These are phyloP conservation scores for Gastrolobium villosum DNA, from an alignment of 306 rosid species.

Conservation along the genomic window DNA sequence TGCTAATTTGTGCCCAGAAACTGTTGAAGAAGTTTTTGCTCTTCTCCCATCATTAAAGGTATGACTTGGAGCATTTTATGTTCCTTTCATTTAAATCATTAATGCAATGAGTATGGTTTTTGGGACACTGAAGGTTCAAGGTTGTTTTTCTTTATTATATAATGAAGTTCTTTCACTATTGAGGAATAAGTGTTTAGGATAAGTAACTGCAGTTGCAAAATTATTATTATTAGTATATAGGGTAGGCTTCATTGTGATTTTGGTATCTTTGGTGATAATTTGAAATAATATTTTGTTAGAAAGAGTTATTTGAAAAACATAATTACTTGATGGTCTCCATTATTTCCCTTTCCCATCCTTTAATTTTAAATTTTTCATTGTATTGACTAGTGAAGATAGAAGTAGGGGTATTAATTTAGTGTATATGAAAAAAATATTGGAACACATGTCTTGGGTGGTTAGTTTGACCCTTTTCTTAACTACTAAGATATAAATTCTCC, in stretches of 20 bases:
- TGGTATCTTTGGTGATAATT: neutral
- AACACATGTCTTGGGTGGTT: neutral
- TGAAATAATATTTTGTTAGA: neutral
- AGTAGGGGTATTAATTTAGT: neutral
- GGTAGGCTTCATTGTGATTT: neutral
- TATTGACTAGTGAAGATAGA: neutral
- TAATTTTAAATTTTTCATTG: neutral
- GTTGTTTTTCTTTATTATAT: neutral
- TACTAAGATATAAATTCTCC: neutral
- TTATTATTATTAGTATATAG: neutral
- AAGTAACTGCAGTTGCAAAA: neutral
- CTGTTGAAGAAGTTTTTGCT: conserved; percentile 72
- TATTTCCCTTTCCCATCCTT: neutral
- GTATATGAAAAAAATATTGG: neutral
- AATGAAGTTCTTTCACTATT: conserved; percentile 1
- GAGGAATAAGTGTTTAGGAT: neutral
- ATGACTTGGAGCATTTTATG: conserved; percentile 22
- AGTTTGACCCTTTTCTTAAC: conserved; percentile 5
- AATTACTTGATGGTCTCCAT: neutral
- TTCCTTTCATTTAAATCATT: neutral
- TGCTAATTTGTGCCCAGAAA: conserved; percentile 75
- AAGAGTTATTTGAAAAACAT: neutral
- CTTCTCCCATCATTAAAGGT: conserved; percentile 77
- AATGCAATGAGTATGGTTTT: neutral
- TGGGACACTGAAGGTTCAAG: neutral